Conservation (phyloP, 2,329 filamentous ascomycete species). For the Rhinocladiella mackenziei region DNA sequence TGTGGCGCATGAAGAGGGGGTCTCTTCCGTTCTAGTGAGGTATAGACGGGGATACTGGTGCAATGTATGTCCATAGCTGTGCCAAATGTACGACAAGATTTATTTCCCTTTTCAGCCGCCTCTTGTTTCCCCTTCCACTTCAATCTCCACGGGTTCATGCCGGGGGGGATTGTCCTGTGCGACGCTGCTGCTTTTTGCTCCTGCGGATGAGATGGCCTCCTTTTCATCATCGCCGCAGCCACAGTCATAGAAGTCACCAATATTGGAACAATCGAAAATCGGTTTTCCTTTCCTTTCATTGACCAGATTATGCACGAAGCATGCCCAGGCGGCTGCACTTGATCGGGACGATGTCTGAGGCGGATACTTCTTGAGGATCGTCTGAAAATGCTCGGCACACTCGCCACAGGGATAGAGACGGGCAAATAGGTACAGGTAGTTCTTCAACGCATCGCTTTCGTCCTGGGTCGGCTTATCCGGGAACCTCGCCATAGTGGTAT, state of each 20-base stretch:
- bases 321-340: conserved; percentile 62
- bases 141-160: conserved; percentile 25
- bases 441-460: conserved; percentile 56
- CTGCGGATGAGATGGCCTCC: conserved; percentile 27
- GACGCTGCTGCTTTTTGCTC: conserved; percentile 19
- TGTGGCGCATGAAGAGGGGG: too few species aligned
- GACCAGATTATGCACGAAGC: conserved; percentile 64
- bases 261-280: conserved; percentile 60
- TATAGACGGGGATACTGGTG: too few species aligned
- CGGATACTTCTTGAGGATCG: conserved; percentile 58
- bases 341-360: conserved; percentile 60
- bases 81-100: neutral
- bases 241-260: conserved; percentile 65
- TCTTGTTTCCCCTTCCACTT: conserved; percentile 28
- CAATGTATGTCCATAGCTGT: too few species aligned
- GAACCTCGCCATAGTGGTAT: conserved; percentile 64
- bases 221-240: conserved; percentile 58
- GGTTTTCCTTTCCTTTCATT: conserved; percentile 59
- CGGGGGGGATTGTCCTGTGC: conserved; percentile 13
- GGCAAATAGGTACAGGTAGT: conserved; percentile 61
- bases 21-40: too few species aligned
- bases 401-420: conserved; percentile 64
- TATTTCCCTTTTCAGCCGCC: conserved; percentile 21
- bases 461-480: conserved; percentile 59
- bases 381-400: conserved; percentile 61